These are phyloP conservation scores for Puccinia triticina DNA, from an alignment of 1,284 basidiomycete genomes.

Conservation along the genomic window DNA sequence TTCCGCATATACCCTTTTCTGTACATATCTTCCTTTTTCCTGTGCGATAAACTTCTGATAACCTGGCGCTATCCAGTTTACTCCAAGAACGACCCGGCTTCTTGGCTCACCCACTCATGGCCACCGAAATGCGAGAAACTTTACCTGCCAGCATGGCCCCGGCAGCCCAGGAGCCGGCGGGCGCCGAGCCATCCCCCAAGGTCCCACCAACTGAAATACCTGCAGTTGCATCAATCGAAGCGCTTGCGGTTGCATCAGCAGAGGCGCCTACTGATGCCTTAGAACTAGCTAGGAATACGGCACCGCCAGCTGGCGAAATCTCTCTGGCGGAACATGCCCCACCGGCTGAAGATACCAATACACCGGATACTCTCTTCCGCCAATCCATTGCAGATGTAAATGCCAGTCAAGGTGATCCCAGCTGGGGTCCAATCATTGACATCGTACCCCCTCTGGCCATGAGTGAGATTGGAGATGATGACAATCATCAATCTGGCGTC, in stretches of 20 bases:
- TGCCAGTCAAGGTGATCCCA: neutral
- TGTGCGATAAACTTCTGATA: neutral
- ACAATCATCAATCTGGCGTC: neutral
- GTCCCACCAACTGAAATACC: neutral
- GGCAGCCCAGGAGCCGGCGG: neutral
- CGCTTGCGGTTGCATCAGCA: neutral
- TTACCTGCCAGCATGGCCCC: neutral
- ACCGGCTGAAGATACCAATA: neutral
- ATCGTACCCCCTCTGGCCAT: constrained; percentile 7
- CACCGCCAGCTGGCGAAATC: neutral
- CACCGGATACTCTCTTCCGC: neutral
- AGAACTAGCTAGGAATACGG: neutral
- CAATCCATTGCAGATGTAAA: neutral
- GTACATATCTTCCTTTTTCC: neutral
- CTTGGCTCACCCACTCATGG: constrained; percentile 3
- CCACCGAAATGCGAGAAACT: neutral
- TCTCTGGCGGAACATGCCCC: neutral
- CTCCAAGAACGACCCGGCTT: constrained; percentile 15
- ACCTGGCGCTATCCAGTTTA: neutral
- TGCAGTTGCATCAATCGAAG: neutral
- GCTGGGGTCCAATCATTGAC: neutral
- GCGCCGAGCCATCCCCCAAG: neutral
- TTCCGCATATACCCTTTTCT: neutral
- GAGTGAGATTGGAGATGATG: constrained; percentile 7
- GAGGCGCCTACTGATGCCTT: neutral